phyloP scores from a whole-genome alignment of 2,329 filamentous ascomycete species.

The Neocucurbitaria cava region DNA sequence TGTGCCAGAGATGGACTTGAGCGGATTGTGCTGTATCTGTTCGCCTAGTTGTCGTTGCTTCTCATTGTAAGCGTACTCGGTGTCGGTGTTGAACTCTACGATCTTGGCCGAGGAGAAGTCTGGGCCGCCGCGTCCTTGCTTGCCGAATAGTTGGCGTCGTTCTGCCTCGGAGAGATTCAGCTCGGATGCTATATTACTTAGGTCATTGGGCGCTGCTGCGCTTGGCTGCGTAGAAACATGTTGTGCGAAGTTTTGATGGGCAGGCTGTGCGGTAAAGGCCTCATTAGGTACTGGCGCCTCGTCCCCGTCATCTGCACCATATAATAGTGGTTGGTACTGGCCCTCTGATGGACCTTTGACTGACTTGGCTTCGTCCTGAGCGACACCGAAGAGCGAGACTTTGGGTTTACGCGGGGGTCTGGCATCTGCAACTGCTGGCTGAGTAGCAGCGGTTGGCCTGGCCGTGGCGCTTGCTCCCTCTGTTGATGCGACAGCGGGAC shows the following conservation, averaged over 20 bases:
- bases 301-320: slow-evolving; percentile 33
- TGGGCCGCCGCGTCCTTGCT: slow-evolving; percentile 58
- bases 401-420: slow-evolving; percentile 60
- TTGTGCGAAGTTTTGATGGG: slow-evolving; percentile 7
- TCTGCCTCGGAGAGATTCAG: slow-evolving; percentile 80
- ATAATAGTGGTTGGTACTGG: slow-evolving; percentile 50
- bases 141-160: slow-evolving; percentile 84
- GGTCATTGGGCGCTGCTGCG: slow-evolving; percentile 56
- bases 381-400: slow-evolving; percentile 73
- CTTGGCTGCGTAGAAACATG: slow-evolving; percentile 15
- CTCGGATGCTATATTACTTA: slow-evolving; percentile 75
- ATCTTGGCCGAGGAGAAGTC: slow-evolving; percentile 67
- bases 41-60: slow-evolving; percentile 73
- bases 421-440: slow-evolving; percentile 21
- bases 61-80: slow-evolving; percentile 87
- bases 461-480: slow-evolving; percentile 4
- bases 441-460: neutral
- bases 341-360: slow-evolving; percentile 20
- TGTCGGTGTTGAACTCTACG: slow-evolving; percentile 86
- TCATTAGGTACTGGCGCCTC: slow-evolving; percentile 21
- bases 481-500: slow-evolving; percentile 7
- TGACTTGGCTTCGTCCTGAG: slow-evolving; percentile 48
- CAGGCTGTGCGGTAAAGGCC: slow-evolving; percentile 12
- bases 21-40: slow-evolving; percentile 76
- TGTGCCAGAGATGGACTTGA: slow-evolving; percentile 76